Percentiles rank a stretch among this genome's conserved stretches.
phyloP scores from a whole-genome alignment of 2,329 filamentous ascomycete species.

The Colletotrichum sp. region DNA sequence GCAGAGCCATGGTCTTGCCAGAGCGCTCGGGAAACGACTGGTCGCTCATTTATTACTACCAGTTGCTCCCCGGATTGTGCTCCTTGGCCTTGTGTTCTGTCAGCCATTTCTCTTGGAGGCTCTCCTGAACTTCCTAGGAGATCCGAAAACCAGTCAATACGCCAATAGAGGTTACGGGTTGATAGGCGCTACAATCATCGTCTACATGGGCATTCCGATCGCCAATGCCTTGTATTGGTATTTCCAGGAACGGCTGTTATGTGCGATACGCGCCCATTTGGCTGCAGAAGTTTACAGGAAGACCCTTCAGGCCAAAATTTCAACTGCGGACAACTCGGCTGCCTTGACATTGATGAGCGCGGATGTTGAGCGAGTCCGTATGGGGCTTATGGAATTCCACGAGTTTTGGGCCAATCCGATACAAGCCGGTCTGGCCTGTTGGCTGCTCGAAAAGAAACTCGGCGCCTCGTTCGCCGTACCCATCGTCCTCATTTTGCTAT shows the following conservation, averaged over 20 bases:
- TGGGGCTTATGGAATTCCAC: constrained; percentile 39
- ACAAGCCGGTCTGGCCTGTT: constrained; percentile 50
- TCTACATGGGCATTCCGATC: constrained; percentile 46
- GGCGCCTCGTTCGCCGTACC: constrained; percentile 3
- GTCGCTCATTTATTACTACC: constrained; percentile 36
- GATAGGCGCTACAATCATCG: constrained; percentile 43
- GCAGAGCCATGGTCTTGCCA: constrained; percentile 30
- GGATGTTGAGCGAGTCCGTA: constrained; percentile 47
- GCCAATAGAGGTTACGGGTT: constrained; percentile 43
- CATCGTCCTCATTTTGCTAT: neutral
- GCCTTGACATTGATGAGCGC: constrained; percentile 53
- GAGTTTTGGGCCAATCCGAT: constrained; percentile 45
- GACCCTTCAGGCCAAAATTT: constrained; percentile 33
- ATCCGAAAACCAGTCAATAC: constrained; percentile 16
- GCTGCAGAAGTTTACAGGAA: constrained; percentile 37
- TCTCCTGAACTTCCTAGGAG: constrained; percentile 32
- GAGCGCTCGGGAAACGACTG: constrained; percentile 31
- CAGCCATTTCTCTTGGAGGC: constrained; percentile 44
- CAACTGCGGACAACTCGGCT: constrained; percentile 38
- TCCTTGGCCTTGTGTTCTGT: constrained; percentile 37
- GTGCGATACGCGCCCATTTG: constrained; percentile 37
- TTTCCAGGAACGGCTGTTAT: constrained; percentile 34
- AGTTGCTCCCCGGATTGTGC: constrained; percentile 34
- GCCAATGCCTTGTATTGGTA: constrained; percentile 44
- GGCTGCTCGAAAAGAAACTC: constrained; percentile 46